These are phyloP conservation scores for Amylocarpus encephaloides DNA, from an alignment of 2,329 filamentous ascomycete species.

Conservation along the genomic window DNA sequence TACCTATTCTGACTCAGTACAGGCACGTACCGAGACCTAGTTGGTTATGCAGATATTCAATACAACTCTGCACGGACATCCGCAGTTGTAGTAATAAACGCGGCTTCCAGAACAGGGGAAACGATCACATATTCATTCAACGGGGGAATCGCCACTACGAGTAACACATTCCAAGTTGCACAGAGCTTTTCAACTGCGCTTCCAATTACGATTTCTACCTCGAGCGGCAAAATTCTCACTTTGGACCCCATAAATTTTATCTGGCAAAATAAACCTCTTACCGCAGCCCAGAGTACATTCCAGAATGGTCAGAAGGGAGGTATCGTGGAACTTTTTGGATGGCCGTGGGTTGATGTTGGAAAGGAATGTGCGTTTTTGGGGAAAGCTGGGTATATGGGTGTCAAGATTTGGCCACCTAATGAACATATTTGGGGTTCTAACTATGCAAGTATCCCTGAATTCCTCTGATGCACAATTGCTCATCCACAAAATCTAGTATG, in stretches of 20 bases:
- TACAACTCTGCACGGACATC: constrained; percentile 25
- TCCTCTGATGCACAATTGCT: background rate
- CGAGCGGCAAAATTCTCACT: constrained; percentile 22
- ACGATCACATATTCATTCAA: constrained; percentile 21
- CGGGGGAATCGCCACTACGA: constrained; percentile 10
- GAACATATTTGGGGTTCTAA: constrained; percentile 29
- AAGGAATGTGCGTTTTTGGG: constrained; percentile 28
- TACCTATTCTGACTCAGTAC: too few relatives aligned
- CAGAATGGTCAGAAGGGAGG: constrained; percentile 27
- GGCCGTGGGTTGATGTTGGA: constrained; percentile 30
- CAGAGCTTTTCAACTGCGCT: constrained; percentile 16
- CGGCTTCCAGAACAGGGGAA: constrained; percentile 25
- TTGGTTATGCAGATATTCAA: constrained; percentile 30
- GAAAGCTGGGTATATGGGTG: constrained; percentile 30
- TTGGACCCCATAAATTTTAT: constrained; percentile 28
- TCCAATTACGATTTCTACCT: constrained; percentile 22
- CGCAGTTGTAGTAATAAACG: constrained; percentile 27
- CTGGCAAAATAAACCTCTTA: constrained; percentile 25
- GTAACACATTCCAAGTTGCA: constrained; percentile 23
- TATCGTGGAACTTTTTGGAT: constrained; percentile 30
- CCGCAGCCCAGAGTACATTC: constrained; percentile 24
- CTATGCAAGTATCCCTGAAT: constrained; percentile 10
- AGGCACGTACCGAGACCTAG: constrained; percentile 24
- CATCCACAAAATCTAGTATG: constrained; percentile 19
- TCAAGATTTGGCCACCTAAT: constrained; percentile 29